A percentile compares a stretch with the other conserved stretches of the same genome.
These are phyloP conservation scores for Pneumocystis canis DNA, from an alignment of 1,139 yeast genomes.

Conservation along the genomic window DNA sequence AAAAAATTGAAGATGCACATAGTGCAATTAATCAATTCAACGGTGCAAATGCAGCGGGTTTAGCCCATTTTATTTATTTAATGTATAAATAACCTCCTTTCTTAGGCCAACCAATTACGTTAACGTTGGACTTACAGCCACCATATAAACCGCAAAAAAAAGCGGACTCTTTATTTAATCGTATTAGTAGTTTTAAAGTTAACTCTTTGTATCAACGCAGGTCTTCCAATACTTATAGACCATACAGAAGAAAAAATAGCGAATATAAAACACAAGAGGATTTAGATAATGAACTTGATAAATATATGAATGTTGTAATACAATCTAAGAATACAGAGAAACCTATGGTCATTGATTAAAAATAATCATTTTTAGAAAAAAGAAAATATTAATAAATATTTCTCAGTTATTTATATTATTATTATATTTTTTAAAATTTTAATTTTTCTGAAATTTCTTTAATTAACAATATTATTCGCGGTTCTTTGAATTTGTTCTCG, in stretches of 20 bases:
- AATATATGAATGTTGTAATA: neutral
- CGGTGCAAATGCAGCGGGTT: neutral
- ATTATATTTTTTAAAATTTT: neutral
- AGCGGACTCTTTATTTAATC: neutral
- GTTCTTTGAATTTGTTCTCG: neutral
- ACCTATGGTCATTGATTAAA: neutral
- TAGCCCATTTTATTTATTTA: neutral
- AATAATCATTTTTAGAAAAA: neutral
- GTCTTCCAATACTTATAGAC: neutral
- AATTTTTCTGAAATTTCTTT: neutral
- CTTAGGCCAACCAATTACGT: neutral
- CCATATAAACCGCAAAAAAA: neutral
- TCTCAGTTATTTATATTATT: neutral
- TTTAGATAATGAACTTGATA: neutral
- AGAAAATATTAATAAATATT: neutral
- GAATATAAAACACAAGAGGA: neutral
- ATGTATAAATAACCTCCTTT: neutral
- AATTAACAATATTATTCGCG: neutral
- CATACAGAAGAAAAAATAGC: neutral
- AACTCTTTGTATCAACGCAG: neutral
- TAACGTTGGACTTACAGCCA: neutral
- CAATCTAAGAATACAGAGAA: neutral
- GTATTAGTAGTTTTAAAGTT: neutral
- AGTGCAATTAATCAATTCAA: neutral
- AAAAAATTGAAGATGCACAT: neutral